Evolutionary conservation across 345 rosid genomes (phyloP), one percentile per base, ranked within the genome.

Genomic region (Nephelium lappaceum): DNA sequence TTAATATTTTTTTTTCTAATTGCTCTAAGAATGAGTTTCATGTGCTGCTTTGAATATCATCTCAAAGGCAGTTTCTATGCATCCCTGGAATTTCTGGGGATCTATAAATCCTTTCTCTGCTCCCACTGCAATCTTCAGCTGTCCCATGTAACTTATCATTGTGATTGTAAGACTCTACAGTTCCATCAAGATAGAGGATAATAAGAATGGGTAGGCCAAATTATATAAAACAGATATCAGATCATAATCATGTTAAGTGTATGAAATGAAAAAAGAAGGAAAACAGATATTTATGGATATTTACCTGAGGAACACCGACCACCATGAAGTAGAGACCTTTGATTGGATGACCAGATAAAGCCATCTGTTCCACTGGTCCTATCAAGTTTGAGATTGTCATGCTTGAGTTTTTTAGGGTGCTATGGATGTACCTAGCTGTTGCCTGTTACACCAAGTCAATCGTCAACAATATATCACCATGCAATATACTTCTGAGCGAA

Each of bases 391-490:
- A 78, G 27, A 90, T 74, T 11, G 82, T 55, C 88, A 88, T 83
- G 89, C 91, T 90, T 19, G 88, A 75, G 49, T 85, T 90, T 69
- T 64, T 82, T n/a, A 85, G n/a, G 24, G 91, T 85, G 64, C 67
- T 72, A 16, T 78, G 78, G 47, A 88, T 76, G 77, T 85, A 81
- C 38, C 36, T 84, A 0, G 90, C 84, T 5, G 84, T 75, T 53
- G 68, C 81, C 87, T 87, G 76, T 77, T 9, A 43, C 27, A n/a
- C 18, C 53, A 19, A 67, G 21, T 65, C 36, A n/a, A 57, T 18
- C 19, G 9, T 39, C 43, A 67, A 6, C 5, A 23, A 31, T 38
- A 38, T 19, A 15, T 24, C 51, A 45, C 18, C 42, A 67, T 7
- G 18, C 21, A 66, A 53, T 45, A 31, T 31, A 31, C 36, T 31